Percentiles rank a stretch among this genome's conserved stretches.
These are phyloP conservation scores for Clonostachys sp. DNA, from an alignment of 2,329 filamentous ascomycete species.

Conservation along the genomic window DNA sequence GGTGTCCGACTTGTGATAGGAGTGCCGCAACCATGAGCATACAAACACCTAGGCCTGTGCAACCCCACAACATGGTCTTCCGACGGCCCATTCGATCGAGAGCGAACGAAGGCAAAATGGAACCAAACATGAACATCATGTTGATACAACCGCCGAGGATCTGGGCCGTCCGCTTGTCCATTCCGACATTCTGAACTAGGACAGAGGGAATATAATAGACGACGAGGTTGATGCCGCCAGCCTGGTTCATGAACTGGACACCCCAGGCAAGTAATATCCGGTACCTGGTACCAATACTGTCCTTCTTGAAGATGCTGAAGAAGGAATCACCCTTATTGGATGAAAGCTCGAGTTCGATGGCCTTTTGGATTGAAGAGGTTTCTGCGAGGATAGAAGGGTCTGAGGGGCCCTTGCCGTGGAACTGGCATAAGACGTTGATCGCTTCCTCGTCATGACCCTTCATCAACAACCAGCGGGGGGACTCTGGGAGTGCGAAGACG, in stretches of 20 bases:
- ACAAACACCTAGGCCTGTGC: background rate
- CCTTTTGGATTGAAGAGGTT: too few relatives aligned
- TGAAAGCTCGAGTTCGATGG: too few relatives aligned
- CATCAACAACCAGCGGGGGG: conserved; percentile 52
- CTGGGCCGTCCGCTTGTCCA: too few relatives aligned
- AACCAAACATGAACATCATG: background rate
- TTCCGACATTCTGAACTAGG: too few relatives aligned
- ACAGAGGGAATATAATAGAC: too few relatives aligned
- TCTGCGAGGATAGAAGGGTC: too few relatives aligned
- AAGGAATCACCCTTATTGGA: too few relatives aligned
- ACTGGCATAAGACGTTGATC: conserved; percentile 41
- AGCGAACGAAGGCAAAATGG: background rate
- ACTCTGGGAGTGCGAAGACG: conserved; percentile 51
- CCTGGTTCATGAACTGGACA: too few relatives aligned
- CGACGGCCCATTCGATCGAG: background rate
- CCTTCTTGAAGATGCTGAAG: too few relatives aligned
- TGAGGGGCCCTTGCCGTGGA: conserved; percentile 34
- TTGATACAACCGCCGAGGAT: background rate
- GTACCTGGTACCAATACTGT: too few relatives aligned
- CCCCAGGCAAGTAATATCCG: too few relatives aligned
- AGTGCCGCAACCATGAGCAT: background rate
- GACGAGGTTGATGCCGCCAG: too few relatives aligned
- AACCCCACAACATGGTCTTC: background rate
- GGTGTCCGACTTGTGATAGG: background rate
- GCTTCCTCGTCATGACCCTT: conserved; percentile 46